A percentile compares a stretch with the other conserved stretches of the same genome.
These are phyloP conservation scores for Areca catechu DNA, from an alignment of 176 grass and related monocot species.

Conservation along the genomic window DNA sequence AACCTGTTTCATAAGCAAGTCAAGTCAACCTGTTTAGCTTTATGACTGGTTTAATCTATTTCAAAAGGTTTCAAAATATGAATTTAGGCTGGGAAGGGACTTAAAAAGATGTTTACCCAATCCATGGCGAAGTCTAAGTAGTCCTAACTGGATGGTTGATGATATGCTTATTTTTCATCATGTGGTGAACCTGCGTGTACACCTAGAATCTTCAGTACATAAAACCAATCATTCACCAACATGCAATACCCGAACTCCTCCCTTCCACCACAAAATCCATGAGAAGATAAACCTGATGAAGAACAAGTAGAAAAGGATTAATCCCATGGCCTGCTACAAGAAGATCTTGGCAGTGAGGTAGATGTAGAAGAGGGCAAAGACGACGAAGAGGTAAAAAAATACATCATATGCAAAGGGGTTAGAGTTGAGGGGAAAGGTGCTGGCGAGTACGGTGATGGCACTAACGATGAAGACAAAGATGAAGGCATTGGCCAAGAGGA, in stretches of 20 bases:
- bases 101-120: conserved; percentile 42
- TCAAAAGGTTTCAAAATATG: too few species aligned
- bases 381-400: conserved; percentile 71
- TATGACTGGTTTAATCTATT: too few species aligned
- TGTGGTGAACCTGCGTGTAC: conserved; percentile 21
- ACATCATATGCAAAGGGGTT: conserved; percentile 53
- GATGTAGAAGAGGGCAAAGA: conserved; percentile 58
- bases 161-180: conserved; percentile 48
- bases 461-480: conserved; percentile 81
- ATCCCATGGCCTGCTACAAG: conserved; percentile 71
- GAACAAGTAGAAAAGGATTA: conserved; percentile 72
- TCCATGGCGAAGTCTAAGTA: conserved; percentile 91
- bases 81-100: too few species aligned
- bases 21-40: too few species aligned
- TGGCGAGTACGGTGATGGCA: conserved; percentile 39
- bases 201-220: conserved; percentile 64
- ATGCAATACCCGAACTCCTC: conserved; percentile 59
- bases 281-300: conserved; percentile 78
- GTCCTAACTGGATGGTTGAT: conserved; percentile 35
- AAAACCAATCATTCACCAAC: conserved; percentile 79
- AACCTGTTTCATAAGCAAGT: too few species aligned
- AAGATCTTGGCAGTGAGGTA: conserved; percentile 84
- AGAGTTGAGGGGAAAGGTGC: conserved; percentile 55
- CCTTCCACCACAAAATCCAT: conserved; percentile 53
- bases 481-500: conserved; percentile 66